Conservation (phyloP, 495 filamentous ascomycete species). For the Cercophora newfieldiana region DNA sequence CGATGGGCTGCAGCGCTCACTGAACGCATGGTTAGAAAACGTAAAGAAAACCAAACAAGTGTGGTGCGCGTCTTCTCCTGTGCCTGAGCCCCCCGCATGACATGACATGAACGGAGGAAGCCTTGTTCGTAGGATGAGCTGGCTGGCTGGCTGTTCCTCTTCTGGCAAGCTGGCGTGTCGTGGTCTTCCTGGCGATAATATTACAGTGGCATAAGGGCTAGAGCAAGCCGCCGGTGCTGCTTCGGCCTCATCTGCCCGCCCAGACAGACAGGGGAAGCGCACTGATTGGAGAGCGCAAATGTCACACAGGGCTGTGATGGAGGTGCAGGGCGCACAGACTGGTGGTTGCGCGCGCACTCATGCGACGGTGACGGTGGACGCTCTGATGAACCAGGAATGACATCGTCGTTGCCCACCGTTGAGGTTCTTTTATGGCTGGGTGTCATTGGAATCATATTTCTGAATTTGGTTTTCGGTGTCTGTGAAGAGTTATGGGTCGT, state of each 20-base stretch:
- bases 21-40: not conserved
- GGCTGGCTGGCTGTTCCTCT: no score
- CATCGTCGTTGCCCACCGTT: not conserved
- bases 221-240: slow-evolving; percentile 19
- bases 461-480: not conserved
- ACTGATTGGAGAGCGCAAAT: not conserved
- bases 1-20: no score
- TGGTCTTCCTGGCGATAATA: not conserved
- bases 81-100: not conserved
- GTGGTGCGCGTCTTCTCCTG: no score
- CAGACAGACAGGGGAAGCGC: slow-evolving; percentile 1
- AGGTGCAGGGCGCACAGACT: slow-evolving; percentile 3
- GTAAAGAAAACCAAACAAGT: not conserved
- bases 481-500: not conserved
- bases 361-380: not conserved
- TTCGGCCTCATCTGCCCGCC: slow-evolving; percentile 9
- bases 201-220: not conserved
- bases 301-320: slow-evolving; percentile 2
- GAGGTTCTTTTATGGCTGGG: not conserved
- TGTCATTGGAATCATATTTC: not conserved
- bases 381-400: not conserved
- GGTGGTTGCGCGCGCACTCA: slow-evolving; percentile 9
- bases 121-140: not conserved
- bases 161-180: not conserved
- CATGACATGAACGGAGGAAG: not conserved